Evolutionary conservation across 495 filamentous ascomycete genomes (phyloP), one percentile per base, ranked within the genome.

Genomic region (Jackrogersella multiformis): DNA sequence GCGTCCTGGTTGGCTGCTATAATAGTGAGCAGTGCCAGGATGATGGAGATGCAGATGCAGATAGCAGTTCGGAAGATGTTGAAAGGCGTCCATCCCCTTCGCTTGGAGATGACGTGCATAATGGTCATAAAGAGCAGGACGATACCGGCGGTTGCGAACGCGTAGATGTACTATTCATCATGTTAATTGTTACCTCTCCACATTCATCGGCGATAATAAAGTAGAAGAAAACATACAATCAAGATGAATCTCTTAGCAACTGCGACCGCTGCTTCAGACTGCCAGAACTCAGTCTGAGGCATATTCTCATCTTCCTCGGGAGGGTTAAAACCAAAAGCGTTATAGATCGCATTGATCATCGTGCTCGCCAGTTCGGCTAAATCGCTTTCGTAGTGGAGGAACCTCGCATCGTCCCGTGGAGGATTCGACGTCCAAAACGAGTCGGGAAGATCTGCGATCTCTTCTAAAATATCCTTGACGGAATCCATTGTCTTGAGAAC

Each of bases 101-200:
- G 64, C 23, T 73, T 70, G 0, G 72, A 74, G 41, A 82, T 60
- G 55, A 80, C 56, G 48, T 73, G 73, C 36, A 83, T 77, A 12
- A 77, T 42, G 34, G 73, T 77, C 34, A 80, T 72, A 4, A 82
- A 42, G 16, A 82, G 73, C 4, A 85, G 63, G 2, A 78, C 75
- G 23, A 77, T 26, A 9, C 82, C 82, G 20, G 79, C 79, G n/a
- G 78, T 68, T 21, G 80, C 60, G 59, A 80, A 83, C 23, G 80
- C 76, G 56, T 82, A 83, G 1, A 71, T 66, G 59, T 80, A 80
- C 76, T 78, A 2, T 41, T 21, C 21, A 51, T 13, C 38, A 52
- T 7, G 48, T 63, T 44, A 68, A 45, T 10, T 24, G 0, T 36
- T 32, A 8, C 5, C 13, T 16, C 16, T 2, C 9, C 10, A 15